These are phyloP conservation scores for Lomentospora prolificans DNA, from an alignment of 2,329 filamentous ascomycete genomes.

Conservation along the genomic window DNA sequence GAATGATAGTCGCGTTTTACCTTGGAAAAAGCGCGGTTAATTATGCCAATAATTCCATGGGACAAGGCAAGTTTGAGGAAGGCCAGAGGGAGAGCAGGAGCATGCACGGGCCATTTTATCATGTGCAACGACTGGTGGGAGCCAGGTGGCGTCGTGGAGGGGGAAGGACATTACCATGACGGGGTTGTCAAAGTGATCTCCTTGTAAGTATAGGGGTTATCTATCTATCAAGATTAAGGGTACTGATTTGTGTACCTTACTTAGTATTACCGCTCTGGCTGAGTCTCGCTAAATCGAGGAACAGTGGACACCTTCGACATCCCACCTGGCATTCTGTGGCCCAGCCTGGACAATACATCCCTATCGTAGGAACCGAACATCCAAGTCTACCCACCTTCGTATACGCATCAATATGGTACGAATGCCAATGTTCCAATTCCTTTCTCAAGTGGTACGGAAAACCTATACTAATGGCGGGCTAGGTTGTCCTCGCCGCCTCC, in stretches of 20 bases:
- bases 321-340: constrained; percentile 6
- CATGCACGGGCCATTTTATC: background rate
- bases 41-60: background rate
- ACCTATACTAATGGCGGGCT: constrained; percentile 5
- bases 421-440: background rate
- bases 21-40: constrained; percentile 8
- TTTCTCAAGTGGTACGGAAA: background rate
- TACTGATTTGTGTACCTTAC: background rate
- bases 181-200: too few species aligned
- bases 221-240: background rate
- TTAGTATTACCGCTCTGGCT: background rate
- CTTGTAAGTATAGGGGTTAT: constrained; percentile 4
- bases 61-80: background rate
- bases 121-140: too few species aligned
- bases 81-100: too few species aligned
- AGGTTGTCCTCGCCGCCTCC: constrained; percentile 98
- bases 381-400: background rate
- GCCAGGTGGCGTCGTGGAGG: too few species aligned
- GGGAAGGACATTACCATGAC: too few species aligned
- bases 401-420: constrained; percentile 7
- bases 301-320: constrained; percentile 8
- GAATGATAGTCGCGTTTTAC: constrained; percentile 3
- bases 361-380: background rate
- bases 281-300: background rate
- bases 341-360: background rate